A percentile compares a stretch with the other conserved stretches of the same genome.
Conservation (phyloP, 495 filamentous ascomycete species). For the Jackrogersella minutella region DNA sequence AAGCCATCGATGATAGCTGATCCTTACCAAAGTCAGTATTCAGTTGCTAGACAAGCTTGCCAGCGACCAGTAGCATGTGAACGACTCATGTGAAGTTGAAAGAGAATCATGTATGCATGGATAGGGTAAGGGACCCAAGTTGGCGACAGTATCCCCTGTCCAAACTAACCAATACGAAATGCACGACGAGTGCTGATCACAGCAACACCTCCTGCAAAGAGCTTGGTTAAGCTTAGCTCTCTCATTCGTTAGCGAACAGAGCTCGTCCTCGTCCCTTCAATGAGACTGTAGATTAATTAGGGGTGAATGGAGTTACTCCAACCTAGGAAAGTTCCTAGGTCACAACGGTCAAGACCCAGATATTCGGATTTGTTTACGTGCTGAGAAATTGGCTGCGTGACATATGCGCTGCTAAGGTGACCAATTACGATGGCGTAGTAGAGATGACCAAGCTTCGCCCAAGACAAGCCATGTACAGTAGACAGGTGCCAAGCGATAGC, state of each 20-base stretch:
- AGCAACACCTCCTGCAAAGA: conserved; percentile 34
- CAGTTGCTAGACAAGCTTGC: conserved; percentile 17
- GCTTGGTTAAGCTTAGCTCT: conserved; percentile 25
- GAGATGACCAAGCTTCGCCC: conserved; percentile 10
- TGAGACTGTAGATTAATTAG: conserved; percentile 7
- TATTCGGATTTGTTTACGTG: conserved; percentile 16
- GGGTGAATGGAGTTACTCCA: conserved; percentile 14
- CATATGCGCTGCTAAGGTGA: not conserved
- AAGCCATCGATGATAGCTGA: conserved; percentile 27
- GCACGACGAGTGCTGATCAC: conserved; percentile 36
- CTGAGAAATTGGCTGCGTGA: conserved; percentile 11
- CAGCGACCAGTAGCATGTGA: conserved; percentile 31
- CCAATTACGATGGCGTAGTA: conserved; percentile 12
- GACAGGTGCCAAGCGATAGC: conserved; percentile 14
- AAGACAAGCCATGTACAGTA: conserved; percentile 1
- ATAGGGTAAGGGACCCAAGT: conserved; percentile 18
- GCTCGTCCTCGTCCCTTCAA: conserved; percentile 14
- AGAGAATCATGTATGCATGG: conserved; percentile 20
- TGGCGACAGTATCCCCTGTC: conserved; percentile 23
- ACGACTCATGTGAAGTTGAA: conserved; percentile 30
- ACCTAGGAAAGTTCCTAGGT: conserved; percentile 1
- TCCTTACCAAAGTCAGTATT: conserved; percentile 24
- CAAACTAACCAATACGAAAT: conserved; percentile 20
- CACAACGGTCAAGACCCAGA: conserved; percentile 10
- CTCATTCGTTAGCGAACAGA: conserved; percentile 18